Conservation (phyloP, 441 rosid genomes). For the Adansonia madagascariensis region DNA sequence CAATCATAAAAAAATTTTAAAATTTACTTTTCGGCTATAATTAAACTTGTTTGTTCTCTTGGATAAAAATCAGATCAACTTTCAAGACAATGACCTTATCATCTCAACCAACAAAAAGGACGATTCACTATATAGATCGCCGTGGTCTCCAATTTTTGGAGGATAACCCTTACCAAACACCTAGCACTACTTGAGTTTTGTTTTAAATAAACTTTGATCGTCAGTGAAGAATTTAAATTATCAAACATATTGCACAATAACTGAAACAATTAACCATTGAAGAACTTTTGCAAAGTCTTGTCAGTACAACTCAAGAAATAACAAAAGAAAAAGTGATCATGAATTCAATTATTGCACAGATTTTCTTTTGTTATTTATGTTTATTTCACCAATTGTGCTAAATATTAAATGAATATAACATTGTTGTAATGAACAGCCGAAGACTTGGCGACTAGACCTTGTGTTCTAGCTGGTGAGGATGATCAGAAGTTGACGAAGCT, state of each 20-base stretch:
- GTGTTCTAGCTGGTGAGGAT: constrained; percentile 14
- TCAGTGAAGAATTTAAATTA: not conserved
- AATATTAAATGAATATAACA: not conserved
- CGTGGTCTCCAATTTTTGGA: too few species aligned
- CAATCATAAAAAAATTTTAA: too few species aligned
- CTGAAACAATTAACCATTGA: not conserved
- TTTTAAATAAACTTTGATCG: not conserved
- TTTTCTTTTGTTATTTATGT: not conserved
- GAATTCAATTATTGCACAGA: not conserved
- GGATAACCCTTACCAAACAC: too few species aligned
- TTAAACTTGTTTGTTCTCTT: too few species aligned
- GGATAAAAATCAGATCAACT: too few species aligned
- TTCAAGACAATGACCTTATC: too few species aligned
- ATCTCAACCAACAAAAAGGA: too few species aligned
- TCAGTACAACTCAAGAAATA: not conserved
- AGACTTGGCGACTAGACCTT: not conserved
- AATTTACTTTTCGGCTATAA: too few species aligned
- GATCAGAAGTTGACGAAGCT: constrained; percentile 27
- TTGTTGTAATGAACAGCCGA: too few species aligned
- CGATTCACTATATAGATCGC: too few species aligned
- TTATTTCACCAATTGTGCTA: not conserved
- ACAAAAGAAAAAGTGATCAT: not conserved
- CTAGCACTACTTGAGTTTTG: not conserved
- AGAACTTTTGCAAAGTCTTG: not conserved
- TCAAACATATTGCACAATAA: not conserved